A percentile compares a stretch with the other conserved stretches of the same genome.
These are phyloP conservation scores for Phyllostachys edulis DNA, from an alignment of 176 grass and related monocot genomes.

Conservation along the genomic window DNA sequence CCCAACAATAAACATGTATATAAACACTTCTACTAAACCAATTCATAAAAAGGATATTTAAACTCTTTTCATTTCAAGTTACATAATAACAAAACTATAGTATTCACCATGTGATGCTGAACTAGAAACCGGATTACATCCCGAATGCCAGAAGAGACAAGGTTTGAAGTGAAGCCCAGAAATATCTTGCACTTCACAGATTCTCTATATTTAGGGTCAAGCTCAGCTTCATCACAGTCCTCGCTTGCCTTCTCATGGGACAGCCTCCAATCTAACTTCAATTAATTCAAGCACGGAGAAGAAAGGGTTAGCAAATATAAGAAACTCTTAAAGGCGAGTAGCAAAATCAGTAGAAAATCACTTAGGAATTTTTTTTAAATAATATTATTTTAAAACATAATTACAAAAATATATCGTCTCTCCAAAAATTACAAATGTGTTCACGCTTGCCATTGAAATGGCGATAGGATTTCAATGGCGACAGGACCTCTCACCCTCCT, in stretches of 20 bases:
- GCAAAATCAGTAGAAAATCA: not conserved
- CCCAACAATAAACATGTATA: not conserved
- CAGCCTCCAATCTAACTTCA: constrained; percentile 90
- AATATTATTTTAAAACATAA: too few species aligned
- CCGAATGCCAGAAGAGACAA: constrained; percentile 83
- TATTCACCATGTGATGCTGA: constrained; percentile 87
- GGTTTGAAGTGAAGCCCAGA: constrained; percentile 96
- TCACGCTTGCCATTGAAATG: too few species aligned
- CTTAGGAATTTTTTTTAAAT: too few species aligned
- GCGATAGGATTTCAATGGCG: too few species aligned
- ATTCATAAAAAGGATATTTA: not conserved
- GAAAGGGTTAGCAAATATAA: constrained; percentile 20
- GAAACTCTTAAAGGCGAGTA: not conserved
- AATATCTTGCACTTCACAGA: constrained; percentile 95
- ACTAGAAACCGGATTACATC: constrained; percentile 78
- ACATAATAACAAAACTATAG: not conserved
- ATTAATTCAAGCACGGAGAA: constrained; percentile 12
- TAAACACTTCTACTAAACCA: not conserved
- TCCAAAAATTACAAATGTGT: too few species aligned
- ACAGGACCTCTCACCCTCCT: too few species aligned
- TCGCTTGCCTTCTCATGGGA: constrained; percentile 58
- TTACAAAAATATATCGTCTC: too few species aligned
- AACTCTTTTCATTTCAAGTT: not conserved
- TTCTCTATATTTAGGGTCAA: constrained; percentile 66
- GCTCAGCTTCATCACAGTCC: constrained; percentile 59